Base-by-base conservation (phyloP, 257 asterid species). In the Solanum sitiens region DNA sequence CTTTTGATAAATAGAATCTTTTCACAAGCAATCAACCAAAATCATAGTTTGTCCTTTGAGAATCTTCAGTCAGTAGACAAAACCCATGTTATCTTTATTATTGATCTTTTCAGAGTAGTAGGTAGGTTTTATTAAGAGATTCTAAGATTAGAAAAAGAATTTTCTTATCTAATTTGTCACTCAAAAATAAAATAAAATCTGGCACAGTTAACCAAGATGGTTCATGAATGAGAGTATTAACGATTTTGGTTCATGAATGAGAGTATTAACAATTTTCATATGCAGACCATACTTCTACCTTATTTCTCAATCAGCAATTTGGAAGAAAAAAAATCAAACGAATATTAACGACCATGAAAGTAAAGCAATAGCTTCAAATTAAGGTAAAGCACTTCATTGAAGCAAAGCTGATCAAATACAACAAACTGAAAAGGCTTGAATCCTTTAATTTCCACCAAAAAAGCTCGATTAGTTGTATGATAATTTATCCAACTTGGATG, bases 51-150 rank as follows among this genome's bases (percentile, higher is more conserved):
- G 87, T 88, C 89, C 63, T 30, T 63, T 39, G 13, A 63, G 79
- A 88, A 88, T 88, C 77, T 83, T 23, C 68, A 75, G 73, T 53
- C 47, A 70, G 42, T 67, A 86, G 86, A 88, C 90, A 68, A 83
- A 75, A 86, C 76, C 89, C 90, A 88, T 83, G 90, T 90, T 90
- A 76, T 76, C 71, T 86, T 50, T 59, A 68, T 90, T 88, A 86
- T 86, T 90, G 79, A 68, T 67, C 65, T 86, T 86, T 83, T 71
- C 37, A 33, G 86, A 42, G 70, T 80, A 83, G 33, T 87, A 83
- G 33, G 40, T 71, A 37, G 71, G 56, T 42, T 30, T 33, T 39
- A 53, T 85, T 21, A 2, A 33, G 23, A 45, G 72, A 72, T 14
- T 44, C 61, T 25, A 59, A 59, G 12, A 47, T 23, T 80, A 13